These are phyloP conservation scores for Alliaria petiolata DNA, from an alignment of 345 rosid species.

Conservation along the genomic window DNA sequence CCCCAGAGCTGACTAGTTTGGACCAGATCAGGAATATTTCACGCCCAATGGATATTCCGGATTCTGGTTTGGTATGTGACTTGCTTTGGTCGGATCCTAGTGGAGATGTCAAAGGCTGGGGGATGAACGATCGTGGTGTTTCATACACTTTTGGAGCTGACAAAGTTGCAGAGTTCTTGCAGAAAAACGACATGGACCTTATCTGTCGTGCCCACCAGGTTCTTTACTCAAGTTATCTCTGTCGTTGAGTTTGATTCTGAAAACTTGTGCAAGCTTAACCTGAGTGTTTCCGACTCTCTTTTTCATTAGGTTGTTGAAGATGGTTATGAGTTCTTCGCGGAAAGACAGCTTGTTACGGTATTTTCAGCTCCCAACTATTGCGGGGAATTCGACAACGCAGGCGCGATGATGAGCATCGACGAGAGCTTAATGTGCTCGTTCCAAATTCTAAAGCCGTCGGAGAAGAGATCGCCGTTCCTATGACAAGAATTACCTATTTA, in stretches of 20 bases:
- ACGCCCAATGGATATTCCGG: constrained; percentile 90
- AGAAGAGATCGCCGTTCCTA: constrained; percentile 41
- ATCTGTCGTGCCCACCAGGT: constrained; percentile 97
- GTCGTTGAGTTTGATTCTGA: background rate
- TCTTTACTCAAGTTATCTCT: background rate
- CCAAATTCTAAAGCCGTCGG: constrained; percentile 84
- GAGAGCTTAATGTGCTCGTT: constrained; percentile 92
- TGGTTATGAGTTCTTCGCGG: constrained; percentile 90
- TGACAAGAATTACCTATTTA: constrained; percentile 21
- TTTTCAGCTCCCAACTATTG: constrained; percentile 95
- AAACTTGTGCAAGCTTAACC: background rate
- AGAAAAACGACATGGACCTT: constrained; percentile 82
- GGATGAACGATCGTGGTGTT: constrained; percentile 89
- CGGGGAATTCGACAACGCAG: constrained; percentile 91
- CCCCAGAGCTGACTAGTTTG: constrained; percentile 70
- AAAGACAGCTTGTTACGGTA: constrained; percentile 79
- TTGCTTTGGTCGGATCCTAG: constrained; percentile 94
- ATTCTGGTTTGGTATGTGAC: constrained; percentile 87
- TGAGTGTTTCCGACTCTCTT: background rate
- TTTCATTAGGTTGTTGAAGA: constrained; percentile 78
- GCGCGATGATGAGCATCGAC: constrained; percentile 96
- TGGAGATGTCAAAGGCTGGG: constrained; percentile 81
- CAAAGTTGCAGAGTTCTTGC: constrained; percentile 62
- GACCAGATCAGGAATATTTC: constrained; percentile 68
- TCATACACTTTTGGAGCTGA: constrained; percentile 88